Percentiles rank a stretch among this genome's conserved stretches.
Evolutionary conservation across 176 grass and related monocot species (phyloP).

Genomic region (Raddia guianensis): DNA sequence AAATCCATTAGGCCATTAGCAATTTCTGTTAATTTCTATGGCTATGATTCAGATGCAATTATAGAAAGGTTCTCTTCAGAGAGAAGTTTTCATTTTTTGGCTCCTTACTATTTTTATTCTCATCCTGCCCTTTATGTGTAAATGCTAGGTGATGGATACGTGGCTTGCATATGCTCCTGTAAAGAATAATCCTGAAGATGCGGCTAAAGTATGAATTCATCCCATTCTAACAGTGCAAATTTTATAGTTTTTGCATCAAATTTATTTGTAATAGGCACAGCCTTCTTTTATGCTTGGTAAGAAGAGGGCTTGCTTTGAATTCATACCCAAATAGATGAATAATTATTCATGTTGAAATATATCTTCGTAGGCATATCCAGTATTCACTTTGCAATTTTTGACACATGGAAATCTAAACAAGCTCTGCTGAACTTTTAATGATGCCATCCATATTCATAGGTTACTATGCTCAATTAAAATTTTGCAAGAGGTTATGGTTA

Average conservation of each 20-base stretch:
- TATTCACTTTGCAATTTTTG: not conserved
- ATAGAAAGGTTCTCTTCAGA: not conserved
- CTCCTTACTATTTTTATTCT: constrained; percentile 9
- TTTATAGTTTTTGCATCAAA: not conserved
- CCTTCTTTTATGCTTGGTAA: not conserved
- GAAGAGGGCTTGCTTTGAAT: not conserved
- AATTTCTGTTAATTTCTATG: not conserved
- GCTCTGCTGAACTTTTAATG: not conserved
- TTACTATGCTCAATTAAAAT: not conserved
- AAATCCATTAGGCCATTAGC: not conserved
- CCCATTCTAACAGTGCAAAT: not conserved
- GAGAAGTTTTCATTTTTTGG: constrained; percentile 15
- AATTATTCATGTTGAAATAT: not conserved
- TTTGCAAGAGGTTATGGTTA: not conserved
- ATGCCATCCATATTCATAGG: not conserved
- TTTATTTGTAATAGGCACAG: no score
- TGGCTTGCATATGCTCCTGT: constrained; percentile 98
- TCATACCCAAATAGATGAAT: not conserved
- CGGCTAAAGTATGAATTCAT: constrained; percentile 74
- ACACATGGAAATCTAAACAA: not conserved
- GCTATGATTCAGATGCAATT: not conserved
- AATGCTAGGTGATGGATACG: constrained; percentile 77
- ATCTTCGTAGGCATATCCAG: not conserved
- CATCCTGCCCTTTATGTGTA: not conserved
- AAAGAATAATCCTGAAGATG: constrained; percentile 98